Evolutionary conservation across 495 filamentous ascomycete species (phyloP), one percentile per base, ranked within the genome.

Genomic region (Thermothielavioides terrestris): DNA sequence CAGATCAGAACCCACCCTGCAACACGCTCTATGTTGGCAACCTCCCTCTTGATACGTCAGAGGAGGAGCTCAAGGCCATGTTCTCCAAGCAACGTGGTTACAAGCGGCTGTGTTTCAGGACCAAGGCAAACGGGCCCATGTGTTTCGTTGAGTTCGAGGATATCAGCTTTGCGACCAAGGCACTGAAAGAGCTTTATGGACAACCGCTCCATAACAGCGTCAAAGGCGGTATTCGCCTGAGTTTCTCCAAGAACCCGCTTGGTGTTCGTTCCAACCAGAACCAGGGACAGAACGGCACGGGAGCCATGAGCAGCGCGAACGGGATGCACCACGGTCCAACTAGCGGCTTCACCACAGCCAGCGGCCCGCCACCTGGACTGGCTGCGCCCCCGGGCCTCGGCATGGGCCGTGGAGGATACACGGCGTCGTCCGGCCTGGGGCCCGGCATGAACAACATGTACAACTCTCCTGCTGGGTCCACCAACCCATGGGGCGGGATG

Each of bases 121-220:
- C 91, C 43, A 98, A 98, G 68, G 86, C 90, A 55, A 95, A 97
- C 59, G 94, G 94, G 0, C 92, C 94, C 11, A 97, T 97, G 94
- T 97, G 92, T 60, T 97, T 97, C 59, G 92, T 98, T 34, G 94
- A 98, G 65, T 98, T 97, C 62, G 92, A 97, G 57, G 90, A 98
- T 62, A 80, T 95, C 35, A 84, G 85, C 20, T 92, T 89, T 61
- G 92, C 92, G 7, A 96, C 92, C 48, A 94, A 94, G 63, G 85
- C 91, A 0, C 75, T 97, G 8, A 86, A 91, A 56, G 89, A 96
- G 49, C 75, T 97, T 15, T 97, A 97, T 56, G 92, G 92, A 1
- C 82, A 86, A 46, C 81, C 79, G 20, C 77, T 98, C 35, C 88
- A 88, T 61, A 97, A 96, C 66, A 92, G 87, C 65, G 79, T 89